Conservation (phyloP, 345 rosid species). For the Eucalyptus victrix region DNA sequence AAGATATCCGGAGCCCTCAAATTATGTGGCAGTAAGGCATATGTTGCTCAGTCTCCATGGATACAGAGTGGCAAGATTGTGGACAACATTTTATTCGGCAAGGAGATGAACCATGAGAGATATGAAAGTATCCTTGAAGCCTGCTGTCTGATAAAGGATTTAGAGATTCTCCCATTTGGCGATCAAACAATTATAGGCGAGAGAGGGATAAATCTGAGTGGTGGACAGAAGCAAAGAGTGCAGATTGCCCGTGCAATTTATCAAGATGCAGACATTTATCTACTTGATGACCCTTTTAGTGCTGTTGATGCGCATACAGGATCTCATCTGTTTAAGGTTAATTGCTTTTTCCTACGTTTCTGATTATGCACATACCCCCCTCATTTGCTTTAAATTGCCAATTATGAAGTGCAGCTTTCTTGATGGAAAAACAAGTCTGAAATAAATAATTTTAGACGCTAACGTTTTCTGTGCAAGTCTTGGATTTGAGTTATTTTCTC, state of each 20-base stretch:
- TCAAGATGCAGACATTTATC: conserved; percentile 75
- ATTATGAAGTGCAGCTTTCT: background rate
- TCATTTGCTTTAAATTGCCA: background rate
- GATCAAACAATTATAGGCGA: conserved; percentile 84
- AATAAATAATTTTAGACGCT: background rate
- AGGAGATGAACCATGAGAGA: conserved; percentile 50
- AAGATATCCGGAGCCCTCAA: conserved; percentile 49
- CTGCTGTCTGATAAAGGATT: conserved; percentile 55
- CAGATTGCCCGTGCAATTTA: conserved; percentile 83
- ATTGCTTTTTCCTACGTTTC: background rate
- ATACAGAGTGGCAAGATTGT: conserved; percentile 76
- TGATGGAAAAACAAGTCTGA: background rate
- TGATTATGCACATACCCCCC: background rate
- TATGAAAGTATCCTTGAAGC: conserved; percentile 60
- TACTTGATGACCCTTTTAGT: conserved; percentile 89
- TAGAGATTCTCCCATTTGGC: conserved; percentile 62
- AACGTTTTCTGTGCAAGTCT: background rate
- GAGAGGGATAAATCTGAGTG: conserved; percentile 82
- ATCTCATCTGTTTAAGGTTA: conserved; percentile 70
- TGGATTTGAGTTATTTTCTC: background rate
- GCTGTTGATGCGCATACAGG: conserved; percentile 92
- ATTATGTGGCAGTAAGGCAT: conserved; percentile 63
- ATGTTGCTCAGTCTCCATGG: conserved; percentile 85
- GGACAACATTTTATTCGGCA: conserved; percentile 80
- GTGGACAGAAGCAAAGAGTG: conserved; percentile 82